phyloP scores from a whole-genome alignment of 2,329 filamentous ascomycete species.

The Colletotrichum phormii region DNA sequence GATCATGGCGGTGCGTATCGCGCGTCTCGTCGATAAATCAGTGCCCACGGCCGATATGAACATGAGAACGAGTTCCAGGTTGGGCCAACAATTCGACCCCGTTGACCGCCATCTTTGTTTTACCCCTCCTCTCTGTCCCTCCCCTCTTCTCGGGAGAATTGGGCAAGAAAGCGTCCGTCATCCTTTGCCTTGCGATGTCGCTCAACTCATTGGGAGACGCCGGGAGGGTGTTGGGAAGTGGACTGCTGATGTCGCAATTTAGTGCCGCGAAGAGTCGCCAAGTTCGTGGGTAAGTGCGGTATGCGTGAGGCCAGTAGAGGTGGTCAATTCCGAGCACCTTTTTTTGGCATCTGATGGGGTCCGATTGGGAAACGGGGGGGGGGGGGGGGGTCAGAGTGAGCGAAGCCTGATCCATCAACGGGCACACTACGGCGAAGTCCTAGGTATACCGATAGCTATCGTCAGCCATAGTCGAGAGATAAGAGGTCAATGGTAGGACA shows the following conservation, averaged over 20 bases:
- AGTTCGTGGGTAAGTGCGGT: not conserved
- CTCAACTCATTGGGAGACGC: not conserved
- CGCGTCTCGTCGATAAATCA: constrained; percentile 16
- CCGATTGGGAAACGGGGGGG: not conserved
- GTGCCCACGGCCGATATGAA: not conserved
- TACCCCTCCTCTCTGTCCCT: not conserved
- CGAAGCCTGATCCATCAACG: not conserved
- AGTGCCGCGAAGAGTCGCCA: not conserved
- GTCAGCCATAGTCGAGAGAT: not conserved
- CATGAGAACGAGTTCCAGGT: not conserved
- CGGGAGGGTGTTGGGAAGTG: not conserved
- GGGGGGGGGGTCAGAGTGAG: not conserved
- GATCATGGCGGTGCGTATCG: constrained; percentile 15
- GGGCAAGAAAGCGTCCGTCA: not conserved
- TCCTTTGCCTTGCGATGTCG: not conserved
- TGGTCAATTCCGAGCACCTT: not conserved
- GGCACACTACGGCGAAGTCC: not conserved
- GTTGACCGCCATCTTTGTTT: constrained; percentile 17
- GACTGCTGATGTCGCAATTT: not conserved
- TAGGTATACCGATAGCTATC: not conserved
- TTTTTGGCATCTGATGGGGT: not conserved
- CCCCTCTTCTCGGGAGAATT: constrained; percentile 3
- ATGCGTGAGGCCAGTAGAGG: not conserved
- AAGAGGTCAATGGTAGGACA: not conserved
- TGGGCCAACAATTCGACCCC: not conserved